These are phyloP conservation scores for Teratosphaeria zuluensis DNA, from an alignment of 2,329 filamentous ascomycete species.

Conservation along the genomic window DNA sequence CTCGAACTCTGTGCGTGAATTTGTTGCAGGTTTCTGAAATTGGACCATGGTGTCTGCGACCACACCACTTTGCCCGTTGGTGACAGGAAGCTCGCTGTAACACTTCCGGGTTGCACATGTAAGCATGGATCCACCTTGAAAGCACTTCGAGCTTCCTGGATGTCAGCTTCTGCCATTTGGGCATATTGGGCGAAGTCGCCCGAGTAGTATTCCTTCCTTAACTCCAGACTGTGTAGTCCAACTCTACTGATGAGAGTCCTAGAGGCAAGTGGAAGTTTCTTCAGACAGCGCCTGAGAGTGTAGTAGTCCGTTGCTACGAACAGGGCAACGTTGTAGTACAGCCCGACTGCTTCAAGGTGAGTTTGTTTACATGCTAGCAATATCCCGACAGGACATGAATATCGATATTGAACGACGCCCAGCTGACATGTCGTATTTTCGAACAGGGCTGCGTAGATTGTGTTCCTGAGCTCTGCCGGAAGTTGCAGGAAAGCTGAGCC, in stretches of 20 bases:
- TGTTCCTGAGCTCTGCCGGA: background rate
- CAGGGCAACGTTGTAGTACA: background rate
- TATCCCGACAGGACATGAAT: background rate
- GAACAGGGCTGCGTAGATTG: background rate
- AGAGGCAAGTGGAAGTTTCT: background rate
- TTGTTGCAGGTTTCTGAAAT: background rate
- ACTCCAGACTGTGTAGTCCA: background rate
- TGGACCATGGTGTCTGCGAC: background rate
- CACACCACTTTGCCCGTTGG: background rate
- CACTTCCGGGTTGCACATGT: background rate
- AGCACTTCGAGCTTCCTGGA: background rate
- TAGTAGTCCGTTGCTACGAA: background rate
- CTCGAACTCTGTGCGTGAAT: background rate
- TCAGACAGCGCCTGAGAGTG: background rate
- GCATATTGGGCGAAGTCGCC: background rate
- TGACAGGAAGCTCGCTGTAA: background rate
- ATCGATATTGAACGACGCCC: background rate
- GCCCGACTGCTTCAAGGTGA: background rate
- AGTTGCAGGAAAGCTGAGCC: background rate
- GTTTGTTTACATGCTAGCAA: background rate
- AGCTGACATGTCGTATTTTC: background rate
- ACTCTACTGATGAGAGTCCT: background rate
- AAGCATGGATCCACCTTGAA: background rate
- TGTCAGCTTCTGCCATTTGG: background rate
- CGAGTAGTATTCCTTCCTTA: background rate